Evolutionary conservation across 305 asterid genomes (phyloP), one percentile per base, ranked within the genome.

Genomic region (Nicotiana rustica): DNA sequence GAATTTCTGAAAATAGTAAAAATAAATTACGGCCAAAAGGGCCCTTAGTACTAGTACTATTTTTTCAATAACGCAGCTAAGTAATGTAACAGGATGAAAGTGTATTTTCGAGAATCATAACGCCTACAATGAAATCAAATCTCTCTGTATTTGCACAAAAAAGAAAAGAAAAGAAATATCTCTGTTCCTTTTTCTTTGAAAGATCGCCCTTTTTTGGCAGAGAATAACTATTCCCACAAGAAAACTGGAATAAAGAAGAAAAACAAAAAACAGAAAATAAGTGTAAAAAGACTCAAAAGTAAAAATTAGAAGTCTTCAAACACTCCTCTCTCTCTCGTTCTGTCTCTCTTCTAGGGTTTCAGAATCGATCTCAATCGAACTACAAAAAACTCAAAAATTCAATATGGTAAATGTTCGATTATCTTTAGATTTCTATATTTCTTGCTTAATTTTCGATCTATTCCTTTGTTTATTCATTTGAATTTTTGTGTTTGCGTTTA

Each of bases 301-400:
- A 10, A 41, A 14, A 7, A 31, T 35, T 47, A 7, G 1, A 29
- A 38, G 66, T 60, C 80, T 44, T 60, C 66, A 36, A 29, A 25
- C 1, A 2, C 61, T 80, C 66, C 65, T 12, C 49, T 41, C 14
- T 52, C 14, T 21, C 59, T 33, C 35, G 35, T 33, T 33, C 35
- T 33, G 5, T 4, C 36, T 33, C 36, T 73, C 77, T 78, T 73
- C 80, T 84, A 81, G 87, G 84, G 87, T 84, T 81, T 68, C 55
- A 15, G 77, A 49, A 76, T 76, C 66, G 49, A 76, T 55, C 80
- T 55, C 80, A 52, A 52, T 75, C 80, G 29, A 75, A 75, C 80
- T 9, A 35, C 31, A 4, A 80, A 59, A 67, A 21, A 10, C 59
- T 15, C 47, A 29, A 60, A 21, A 47, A 79, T 17, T 8, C 59